Percentiles rank a stretch among this genome's conserved stretches.
These are phyloP conservation scores for Linnemannia exigua DNA, from an alignment of 192 early-diverging fungal species.

Conservation along the genomic window DNA sequence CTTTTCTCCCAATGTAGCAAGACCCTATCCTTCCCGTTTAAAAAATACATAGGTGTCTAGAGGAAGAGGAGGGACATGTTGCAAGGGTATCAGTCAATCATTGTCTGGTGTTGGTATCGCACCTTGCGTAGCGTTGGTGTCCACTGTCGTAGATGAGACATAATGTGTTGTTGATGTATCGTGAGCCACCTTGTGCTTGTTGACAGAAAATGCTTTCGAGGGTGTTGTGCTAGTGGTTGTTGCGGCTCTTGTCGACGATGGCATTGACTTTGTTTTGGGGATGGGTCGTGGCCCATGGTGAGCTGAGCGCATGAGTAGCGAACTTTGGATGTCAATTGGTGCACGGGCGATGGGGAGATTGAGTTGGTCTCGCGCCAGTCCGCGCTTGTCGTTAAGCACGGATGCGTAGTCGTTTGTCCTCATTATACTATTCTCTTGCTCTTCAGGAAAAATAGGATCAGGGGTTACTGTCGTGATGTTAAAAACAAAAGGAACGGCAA, in stretches of 20 bases:
- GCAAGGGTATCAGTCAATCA: not conserved
- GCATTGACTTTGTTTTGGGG: not conserved
- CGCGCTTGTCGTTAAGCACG: slow-evolving; percentile 4
- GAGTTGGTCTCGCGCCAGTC: slow-evolving; percentile 19
- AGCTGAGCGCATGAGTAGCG: not conserved
- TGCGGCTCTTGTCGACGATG: not conserved
- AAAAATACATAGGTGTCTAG: not conserved
- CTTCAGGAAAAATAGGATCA: not conserved
- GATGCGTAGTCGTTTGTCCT: not conserved
- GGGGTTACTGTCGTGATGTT: not conserved
- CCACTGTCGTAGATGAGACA: not conserved
- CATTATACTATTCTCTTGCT: not conserved
- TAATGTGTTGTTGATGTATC: not conserved
- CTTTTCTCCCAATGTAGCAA: not conserved
- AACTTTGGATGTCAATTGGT: slow-evolving; percentile 33
- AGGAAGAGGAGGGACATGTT: not conserved
- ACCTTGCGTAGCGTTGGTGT: not conserved
- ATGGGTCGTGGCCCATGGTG: not conserved
- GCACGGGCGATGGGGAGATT: slow-evolving; percentile 30
- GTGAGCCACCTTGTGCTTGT: not conserved
- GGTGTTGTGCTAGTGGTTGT: not conserved
- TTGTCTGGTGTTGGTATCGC: not conserved
- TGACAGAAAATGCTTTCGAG: not conserved
- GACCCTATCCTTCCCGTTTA: not conserved
- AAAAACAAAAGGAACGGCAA: not conserved